Evolutionary conservation across 176 grass and related monocot genomes (phyloP).

Genomic region (Zoysia japonica): DNA sequence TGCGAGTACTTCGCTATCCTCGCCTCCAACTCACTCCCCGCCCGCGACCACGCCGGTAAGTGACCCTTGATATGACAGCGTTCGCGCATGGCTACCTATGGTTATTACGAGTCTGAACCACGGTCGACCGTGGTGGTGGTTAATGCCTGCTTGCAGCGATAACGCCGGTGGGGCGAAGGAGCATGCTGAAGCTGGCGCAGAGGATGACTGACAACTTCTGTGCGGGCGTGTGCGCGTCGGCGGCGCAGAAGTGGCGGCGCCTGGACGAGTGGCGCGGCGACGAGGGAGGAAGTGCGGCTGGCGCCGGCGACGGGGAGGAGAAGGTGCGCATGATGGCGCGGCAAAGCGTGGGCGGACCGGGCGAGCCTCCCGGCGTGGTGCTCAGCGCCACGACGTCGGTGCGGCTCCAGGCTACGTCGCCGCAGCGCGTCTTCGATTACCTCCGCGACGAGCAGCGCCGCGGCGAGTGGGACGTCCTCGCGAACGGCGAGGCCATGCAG

Average conservation of each 20-base stretch:
- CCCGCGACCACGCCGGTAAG: conserved; percentile 55
- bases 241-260: conserved; percentile 66
- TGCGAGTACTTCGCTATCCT: conserved; percentile 74
- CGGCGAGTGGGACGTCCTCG: conserved; percentile 73
- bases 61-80: too few relatives aligned
- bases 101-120: too few relatives aligned
- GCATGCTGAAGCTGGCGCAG: conserved; percentile 79
- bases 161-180: conserved; percentile 49
- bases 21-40: conserved; percentile 48
- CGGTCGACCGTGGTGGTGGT: too few relatives aligned
- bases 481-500: conserved; percentile 74
- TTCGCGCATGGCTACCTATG: too few relatives aligned
- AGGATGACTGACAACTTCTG: conserved; percentile 76
- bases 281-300: not conserved
- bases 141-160: conserved; percentile 30
- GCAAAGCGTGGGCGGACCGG: conserved; percentile 60
- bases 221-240: conserved; percentile 56
- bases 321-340: conserved; percentile 75
- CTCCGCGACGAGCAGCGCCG: conserved; percentile 65
- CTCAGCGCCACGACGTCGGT: conserved; percentile 73
- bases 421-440: conserved; percentile 64
- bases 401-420: conserved; percentile 37
- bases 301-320: conserved; percentile 36
- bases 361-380: conserved; percentile 61
- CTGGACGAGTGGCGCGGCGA: conserved; percentile 56